Evolutionary conservation across 257 asterid species (phyloP).

Genomic region (Craterostigma plantagineum): DNA sequence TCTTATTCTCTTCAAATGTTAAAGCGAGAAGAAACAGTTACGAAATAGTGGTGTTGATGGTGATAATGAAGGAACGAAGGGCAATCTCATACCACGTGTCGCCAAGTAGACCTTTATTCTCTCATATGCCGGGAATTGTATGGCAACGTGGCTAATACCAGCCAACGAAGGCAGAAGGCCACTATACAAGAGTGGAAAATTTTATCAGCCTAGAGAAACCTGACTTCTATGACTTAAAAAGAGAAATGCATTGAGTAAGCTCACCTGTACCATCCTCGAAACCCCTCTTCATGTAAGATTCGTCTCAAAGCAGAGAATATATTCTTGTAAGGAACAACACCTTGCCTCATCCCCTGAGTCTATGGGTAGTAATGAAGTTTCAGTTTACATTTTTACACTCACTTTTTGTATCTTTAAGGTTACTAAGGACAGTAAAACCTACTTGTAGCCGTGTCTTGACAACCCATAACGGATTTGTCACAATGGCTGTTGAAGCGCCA

Average conservation of each 20-base stretch:
- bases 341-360: conserved; percentile 96
- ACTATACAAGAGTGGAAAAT: conserved; percentile 22
- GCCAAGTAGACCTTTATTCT: conserved; percentile 69
- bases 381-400: neutral
- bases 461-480: conserved; percentile 95
- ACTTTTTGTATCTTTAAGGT: too few species aligned
- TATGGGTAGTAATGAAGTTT: conserved; percentile 10
- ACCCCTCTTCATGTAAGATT: conserved; percentile 77
- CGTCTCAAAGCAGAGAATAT: conserved; percentile 74
- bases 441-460: conserved; percentile 93
- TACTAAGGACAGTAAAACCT: neutral
- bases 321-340: conserved; percentile 69
- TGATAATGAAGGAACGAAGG: neutral
- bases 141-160: conserved; percentile 86
- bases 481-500: conserved; percentile 84
- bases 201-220: neutral
- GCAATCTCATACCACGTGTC: conserved; percentile 28
- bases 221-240: too few species aligned
- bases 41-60: neutral
- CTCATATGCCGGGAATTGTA: conserved; percentile 93
- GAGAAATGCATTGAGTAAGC: neutral
- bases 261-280: conserved; percentile 97
- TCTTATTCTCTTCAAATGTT: conserved; percentile 37
- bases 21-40: neutral
- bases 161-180: conserved; percentile 95